phyloP scores from a whole-genome alignment of 2,329 filamentous ascomycete genomes.

The Aotearoamyces nothofagi region DNA sequence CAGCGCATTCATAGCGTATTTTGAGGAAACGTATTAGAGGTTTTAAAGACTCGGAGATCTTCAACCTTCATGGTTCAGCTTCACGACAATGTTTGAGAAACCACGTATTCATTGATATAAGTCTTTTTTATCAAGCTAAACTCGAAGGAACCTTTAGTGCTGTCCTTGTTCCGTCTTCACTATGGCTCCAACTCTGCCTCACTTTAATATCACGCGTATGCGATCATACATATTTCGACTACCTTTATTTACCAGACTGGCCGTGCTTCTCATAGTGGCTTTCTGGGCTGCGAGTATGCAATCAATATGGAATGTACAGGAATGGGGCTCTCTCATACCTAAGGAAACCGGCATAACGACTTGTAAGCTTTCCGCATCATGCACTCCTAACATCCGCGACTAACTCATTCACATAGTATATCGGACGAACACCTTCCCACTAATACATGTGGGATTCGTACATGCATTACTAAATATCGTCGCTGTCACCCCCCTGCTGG shows the following conservation, averaged over 20 bases:
- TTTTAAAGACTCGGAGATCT: no score
- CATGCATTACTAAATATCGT: slow-evolving; percentile 69
- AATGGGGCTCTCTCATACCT: slow-evolving; percentile 71
- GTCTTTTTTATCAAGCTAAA: no score
- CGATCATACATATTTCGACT: slow-evolving; percentile 72
- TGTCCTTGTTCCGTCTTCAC: no score
- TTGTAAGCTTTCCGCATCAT: slow-evolving; percentile 34
- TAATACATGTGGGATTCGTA: slow-evolving; percentile 70
- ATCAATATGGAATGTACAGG: slow-evolving; percentile 52
- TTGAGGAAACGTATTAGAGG: no score
- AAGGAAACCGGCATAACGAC: slow-evolving; percentile 55
- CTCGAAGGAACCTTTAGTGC: no score
- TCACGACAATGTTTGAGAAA: no score
- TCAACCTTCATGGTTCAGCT: no score
- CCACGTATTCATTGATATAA: no score
- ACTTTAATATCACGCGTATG: slow-evolving; percentile 56
- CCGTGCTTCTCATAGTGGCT: slow-evolving; percentile 48
- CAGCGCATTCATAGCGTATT: no score
- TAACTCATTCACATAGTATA: slow-evolving; percentile 46
- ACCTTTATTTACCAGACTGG: slow-evolving; percentile 70
- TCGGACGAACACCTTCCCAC: slow-evolving; percentile 79
- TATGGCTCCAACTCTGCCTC: slow-evolving; percentile 18
- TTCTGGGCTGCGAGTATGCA: slow-evolving; percentile 59
- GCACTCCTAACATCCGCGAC: not conserved
- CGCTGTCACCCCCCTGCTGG: slow-evolving; percentile 73